These are phyloP conservation scores for Artemisia argyi DNA, from an alignment of 129 eudicot species.

Conservation along the genomic window DNA sequence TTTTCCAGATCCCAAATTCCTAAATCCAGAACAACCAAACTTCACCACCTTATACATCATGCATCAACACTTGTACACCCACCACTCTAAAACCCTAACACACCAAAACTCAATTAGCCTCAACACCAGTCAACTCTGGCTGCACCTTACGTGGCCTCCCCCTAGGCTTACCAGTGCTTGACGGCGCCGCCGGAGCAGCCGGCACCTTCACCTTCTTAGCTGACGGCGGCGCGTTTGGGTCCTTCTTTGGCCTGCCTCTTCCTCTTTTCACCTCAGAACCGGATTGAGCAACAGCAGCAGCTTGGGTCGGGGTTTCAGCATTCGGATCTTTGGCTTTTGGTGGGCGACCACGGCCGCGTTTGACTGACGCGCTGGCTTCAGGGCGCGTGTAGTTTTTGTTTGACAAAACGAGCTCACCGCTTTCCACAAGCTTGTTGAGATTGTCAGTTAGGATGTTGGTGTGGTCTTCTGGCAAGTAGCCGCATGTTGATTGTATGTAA, in stretches of 20 bases:
- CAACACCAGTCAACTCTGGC: conserved; percentile 46
- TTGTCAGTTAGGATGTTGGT: conserved; percentile 35
- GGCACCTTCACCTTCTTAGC: conserved; percentile 49
- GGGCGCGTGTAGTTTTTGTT: conserved; percentile 63
- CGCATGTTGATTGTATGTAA: conserved; percentile 64
- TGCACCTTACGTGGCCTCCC: conserved; percentile 77
- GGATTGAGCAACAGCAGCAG: not conserved
- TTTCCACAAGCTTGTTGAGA: conserved; percentile 50
- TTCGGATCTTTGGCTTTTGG: conserved; percentile 59
- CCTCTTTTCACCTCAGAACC: conserved; percentile 43
- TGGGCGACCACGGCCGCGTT: conserved; percentile 91
- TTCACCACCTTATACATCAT: conserved; percentile 4
- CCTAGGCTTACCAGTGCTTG: conserved; percentile 57
- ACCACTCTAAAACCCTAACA: conserved; percentile 17
- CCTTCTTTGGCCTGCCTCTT: conserved; percentile 77
- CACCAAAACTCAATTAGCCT: conserved; percentile 41
- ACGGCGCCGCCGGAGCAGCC: conserved; percentile 32
- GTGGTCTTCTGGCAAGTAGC: conserved; percentile 55
- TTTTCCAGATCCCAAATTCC: conserved; percentile 5
- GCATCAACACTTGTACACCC: conserved; percentile 9
- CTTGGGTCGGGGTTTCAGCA: conserved; percentile 1
- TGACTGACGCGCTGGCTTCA: conserved; percentile 35
- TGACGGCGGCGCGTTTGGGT: conserved; percentile 62
- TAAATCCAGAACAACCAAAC: conserved; percentile 17
- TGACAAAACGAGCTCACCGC: conserved; percentile 52